These are phyloP conservation scores for Phytophthora cactorum DNA, from an alignment of 352 stramenopile species.

Conservation along the genomic window DNA sequence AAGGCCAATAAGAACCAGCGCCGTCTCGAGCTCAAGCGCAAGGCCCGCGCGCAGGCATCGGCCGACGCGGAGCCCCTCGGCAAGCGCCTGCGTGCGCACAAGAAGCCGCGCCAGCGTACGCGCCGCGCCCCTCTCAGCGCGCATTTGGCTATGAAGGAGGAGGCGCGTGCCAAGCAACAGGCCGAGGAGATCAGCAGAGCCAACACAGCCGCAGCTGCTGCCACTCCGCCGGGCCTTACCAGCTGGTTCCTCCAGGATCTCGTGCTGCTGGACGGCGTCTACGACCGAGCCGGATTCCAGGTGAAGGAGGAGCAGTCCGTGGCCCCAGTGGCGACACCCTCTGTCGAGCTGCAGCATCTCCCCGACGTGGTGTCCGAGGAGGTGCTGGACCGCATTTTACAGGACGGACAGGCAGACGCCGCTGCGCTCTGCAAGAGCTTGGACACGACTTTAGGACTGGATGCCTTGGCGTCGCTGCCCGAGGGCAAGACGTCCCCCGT, in stretches of 20 bases:
- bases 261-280: constrained; percentile 36
- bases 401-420: constrained; percentile 22
- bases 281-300: constrained; percentile 22
- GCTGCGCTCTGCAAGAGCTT: constrained; percentile 18
- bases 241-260: constrained; percentile 41
- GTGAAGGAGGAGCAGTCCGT: constrained; percentile 4
- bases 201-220: constrained; percentile 4
- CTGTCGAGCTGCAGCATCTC: constrained; percentile 5
- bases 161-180: constrained; percentile 29
- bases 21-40: constrained; percentile 52
- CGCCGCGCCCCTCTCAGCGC: constrained; percentile 39
- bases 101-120: constrained; percentile 26
- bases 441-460: constrained; percentile 25
- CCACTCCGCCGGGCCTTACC: constrained; percentile 8
- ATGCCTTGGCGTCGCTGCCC: constrained; percentile 20
- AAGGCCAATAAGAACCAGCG: constrained; percentile 79
- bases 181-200: constrained; percentile 13
- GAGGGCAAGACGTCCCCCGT: constrained; percentile 47
- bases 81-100: constrained; percentile 21
- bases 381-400: constrained; percentile 21
- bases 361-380: constrained; percentile 20
- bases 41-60: constrained; percentile 28
- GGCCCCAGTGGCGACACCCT: background rate
- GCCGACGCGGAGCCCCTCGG: constrained; percentile 11
- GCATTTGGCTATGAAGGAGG: constrained; percentile 52